Percentiles rank a stretch among this genome's conserved stretches.
These are phyloP conservation scores for Glycine tomentella DNA, from an alignment of 306 rosid species.

Conservation along the genomic window DNA sequence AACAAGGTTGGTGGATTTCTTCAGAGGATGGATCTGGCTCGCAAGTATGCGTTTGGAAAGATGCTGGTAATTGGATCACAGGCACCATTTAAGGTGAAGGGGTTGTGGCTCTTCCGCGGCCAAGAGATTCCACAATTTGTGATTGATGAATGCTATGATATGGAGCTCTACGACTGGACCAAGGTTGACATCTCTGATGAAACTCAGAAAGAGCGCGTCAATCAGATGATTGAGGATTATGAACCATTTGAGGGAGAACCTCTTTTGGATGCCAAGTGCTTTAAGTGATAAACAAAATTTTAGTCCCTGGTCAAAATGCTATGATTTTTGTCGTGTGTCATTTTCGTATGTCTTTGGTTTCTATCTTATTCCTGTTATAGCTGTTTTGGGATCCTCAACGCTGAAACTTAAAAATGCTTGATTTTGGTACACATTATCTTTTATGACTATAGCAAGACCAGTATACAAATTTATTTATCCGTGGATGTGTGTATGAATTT, in stretches of 20 bases:
- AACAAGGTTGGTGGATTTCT: constrained; percentile 84
- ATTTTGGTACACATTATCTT: constrained; percentile 32
- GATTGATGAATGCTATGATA: constrained; percentile 79
- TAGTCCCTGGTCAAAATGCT: no score
- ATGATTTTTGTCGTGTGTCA: constrained; percentile 31
- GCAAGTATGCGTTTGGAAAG: constrained; percentile 86
- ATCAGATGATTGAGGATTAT: constrained; percentile 73
- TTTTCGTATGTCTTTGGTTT: constrained; percentile 35
- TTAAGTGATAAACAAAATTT: constrained; percentile 51
- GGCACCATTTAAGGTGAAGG: constrained; percentile 86
- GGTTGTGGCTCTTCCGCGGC: constrained; percentile 93
- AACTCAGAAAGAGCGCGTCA: constrained; percentile 79
- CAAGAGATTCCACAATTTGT: constrained; percentile 75
- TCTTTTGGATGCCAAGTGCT: constrained; percentile 81
- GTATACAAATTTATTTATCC: not conserved
- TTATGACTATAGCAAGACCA: not conserved
- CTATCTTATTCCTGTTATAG: constrained; percentile 15
- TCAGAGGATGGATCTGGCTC: constrained; percentile 79
- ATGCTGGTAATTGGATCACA: constrained; percentile 80
- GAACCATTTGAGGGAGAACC: constrained; percentile 81
- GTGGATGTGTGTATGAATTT: not conserved
- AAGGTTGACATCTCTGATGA: constrained; percentile 73
- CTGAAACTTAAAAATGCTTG: constrained; percentile 33
- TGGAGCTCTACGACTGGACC: constrained; percentile 82
- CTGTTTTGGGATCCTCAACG: constrained; percentile 14